phyloP scores from a whole-genome alignment of 2,329 filamentous ascomycete species.

The Stachybotrys chartarum region DNA sequence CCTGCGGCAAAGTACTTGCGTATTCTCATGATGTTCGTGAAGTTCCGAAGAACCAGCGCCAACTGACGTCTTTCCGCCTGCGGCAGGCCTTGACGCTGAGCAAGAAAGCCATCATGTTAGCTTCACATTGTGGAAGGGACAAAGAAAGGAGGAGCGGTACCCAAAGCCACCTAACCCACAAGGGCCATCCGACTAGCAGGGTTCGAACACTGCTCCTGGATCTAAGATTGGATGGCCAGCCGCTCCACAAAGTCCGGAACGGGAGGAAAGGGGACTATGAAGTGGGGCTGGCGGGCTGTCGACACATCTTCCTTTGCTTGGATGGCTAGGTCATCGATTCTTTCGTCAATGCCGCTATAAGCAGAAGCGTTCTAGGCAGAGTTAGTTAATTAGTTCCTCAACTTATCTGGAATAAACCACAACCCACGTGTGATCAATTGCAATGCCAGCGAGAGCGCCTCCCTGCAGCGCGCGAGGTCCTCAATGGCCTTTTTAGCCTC shows the following conservation, averaged over 20 bases:
- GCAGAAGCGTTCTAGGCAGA: slow-evolving; percentile 1
- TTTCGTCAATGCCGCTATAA: slow-evolving; percentile 1
- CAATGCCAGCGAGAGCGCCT: background rate
- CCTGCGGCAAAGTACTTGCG: too few species aligned
- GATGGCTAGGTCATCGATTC: background rate
- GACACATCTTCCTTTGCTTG: background rate
- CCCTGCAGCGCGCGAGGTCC: background rate
- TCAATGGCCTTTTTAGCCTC: background rate
- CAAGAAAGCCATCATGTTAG: too few species aligned
- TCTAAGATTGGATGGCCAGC: slow-evolving; percentile 3
- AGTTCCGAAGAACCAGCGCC: too few species aligned
- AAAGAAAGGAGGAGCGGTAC: too few species aligned
- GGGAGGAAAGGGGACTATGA: slow-evolving; percentile 6
- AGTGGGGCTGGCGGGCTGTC: slow-evolving; percentile 2
- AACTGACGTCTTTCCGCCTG: too few species aligned
- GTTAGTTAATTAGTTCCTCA: too few species aligned
- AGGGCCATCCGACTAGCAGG: background rate
- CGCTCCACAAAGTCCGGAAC: slow-evolving; percentile 8
- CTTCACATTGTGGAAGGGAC: too few species aligned
- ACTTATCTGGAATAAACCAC: too few species aligned
- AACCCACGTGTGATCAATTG: background rate
- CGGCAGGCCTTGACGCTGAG: too few species aligned
- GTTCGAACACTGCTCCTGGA: slow-evolving; percentile 1
- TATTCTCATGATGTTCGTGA: too few species aligned
- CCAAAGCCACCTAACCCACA: too few species aligned